Conservation (phyloP, 192 early-diverging fungal genomes). For the Entophlyctis luteolus region DNA sequence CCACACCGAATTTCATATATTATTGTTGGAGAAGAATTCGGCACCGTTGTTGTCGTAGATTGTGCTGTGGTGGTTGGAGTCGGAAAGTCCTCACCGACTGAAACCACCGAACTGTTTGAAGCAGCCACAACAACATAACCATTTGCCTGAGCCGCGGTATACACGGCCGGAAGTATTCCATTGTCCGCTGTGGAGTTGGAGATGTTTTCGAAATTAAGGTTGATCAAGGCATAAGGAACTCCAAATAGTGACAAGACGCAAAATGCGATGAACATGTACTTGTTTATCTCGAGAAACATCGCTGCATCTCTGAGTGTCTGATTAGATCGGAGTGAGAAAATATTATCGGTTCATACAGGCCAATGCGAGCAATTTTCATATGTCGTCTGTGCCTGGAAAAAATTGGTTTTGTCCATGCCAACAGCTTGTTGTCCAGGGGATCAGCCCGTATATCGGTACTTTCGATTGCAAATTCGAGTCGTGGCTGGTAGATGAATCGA, state of each 20-base stretch:
- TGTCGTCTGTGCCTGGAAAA: neutral
- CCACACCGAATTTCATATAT: slow-evolving; percentile 4
- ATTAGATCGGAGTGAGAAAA: neutral
- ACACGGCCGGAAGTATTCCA: neutral
- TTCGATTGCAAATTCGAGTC: slow-evolving; percentile 4
- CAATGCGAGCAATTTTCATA: neutral
- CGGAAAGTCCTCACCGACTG: neutral
- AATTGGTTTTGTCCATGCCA: slow-evolving; percentile 15
- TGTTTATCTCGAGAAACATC: slow-evolving; percentile 8
- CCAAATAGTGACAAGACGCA: neutral
- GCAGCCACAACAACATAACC: neutral
- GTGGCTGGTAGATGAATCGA: slow-evolving; percentile 3
- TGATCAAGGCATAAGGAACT: slow-evolving; percentile 6
- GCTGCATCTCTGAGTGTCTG: slow-evolving; percentile 1
- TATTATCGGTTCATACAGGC: neutral
- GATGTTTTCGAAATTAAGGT: neutral
- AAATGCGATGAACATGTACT: slow-evolving; percentile 10
- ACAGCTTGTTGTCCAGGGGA: neutral
- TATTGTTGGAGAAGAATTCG: neutral
- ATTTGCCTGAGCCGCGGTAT: neutral
- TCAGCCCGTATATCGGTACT: neutral
- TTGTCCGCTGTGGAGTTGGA: neutral
- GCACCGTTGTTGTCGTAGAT: neutral
- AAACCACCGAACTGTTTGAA: neutral
- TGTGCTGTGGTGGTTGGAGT: neutral